Evolutionary conservation across 164 flowering plant species (phyloP).

Genomic region (Macadamia integrifolia): DNA sequence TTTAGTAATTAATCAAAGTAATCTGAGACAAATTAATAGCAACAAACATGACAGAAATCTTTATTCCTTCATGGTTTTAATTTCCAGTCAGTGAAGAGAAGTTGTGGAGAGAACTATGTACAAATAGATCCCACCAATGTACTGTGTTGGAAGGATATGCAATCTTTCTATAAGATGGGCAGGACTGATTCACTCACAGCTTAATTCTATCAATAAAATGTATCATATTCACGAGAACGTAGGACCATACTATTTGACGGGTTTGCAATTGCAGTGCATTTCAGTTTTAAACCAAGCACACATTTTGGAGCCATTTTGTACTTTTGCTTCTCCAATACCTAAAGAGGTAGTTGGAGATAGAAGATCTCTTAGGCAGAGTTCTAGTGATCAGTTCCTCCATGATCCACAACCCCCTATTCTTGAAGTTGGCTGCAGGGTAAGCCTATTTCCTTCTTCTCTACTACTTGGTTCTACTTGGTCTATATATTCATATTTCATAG

Average conservation of each 20-base stretch:
- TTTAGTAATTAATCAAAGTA: too few relatives aligned
- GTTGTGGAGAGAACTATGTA: slow-evolving; percentile 30
- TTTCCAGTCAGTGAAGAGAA: slow-evolving; percentile 10
- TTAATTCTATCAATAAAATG: background rate
- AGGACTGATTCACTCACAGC: too few relatives aligned
- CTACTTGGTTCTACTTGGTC: too few relatives aligned
- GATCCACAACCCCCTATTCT: background rate
- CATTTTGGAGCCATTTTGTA: slow-evolving; percentile 28
- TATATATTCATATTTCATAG: too few relatives aligned
- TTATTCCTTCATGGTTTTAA: background rate
- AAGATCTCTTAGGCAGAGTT: slow-evolving; percentile 6
- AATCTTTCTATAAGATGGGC: slow-evolving; percentile 15
- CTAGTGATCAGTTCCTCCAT: background rate
- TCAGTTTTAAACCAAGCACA: background rate
- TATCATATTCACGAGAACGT: background rate
- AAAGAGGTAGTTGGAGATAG: background rate
- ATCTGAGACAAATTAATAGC: too few relatives aligned
- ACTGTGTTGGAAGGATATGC: slow-evolving; percentile 18
- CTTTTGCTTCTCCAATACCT: slow-evolving; percentile 9
- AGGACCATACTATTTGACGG: background rate
- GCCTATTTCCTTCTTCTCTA: background rate
- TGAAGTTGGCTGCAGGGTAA: background rate
- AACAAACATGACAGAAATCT: too few relatives aligned
- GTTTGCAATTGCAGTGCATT: slow-evolving; percentile 11
- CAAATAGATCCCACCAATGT: slow-evolving; percentile 11